These are phyloP conservation scores for Aspergillus jensenii DNA, from an alignment of 2,329 filamentous ascomycete genomes.

Conservation along the genomic window DNA sequence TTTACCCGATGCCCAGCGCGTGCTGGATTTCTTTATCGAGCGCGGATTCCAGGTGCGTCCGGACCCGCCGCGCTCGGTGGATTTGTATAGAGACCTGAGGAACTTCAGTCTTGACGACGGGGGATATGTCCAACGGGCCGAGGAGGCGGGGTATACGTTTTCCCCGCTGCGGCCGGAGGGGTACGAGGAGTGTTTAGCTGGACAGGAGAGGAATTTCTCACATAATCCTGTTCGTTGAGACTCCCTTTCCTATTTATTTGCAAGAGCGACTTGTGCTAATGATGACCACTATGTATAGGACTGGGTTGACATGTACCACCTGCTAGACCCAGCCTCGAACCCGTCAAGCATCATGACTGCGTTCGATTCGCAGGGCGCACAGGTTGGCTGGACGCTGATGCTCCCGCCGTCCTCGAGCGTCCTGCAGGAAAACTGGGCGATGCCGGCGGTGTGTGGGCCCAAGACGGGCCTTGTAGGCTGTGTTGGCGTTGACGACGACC, in stretches of 20 bases:
- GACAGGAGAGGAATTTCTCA: constrained; percentile 41
- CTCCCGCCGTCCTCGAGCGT: constrained; percentile 33
- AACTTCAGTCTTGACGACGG: constrained; percentile 34
- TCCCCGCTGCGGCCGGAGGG: constrained; percentile 34
- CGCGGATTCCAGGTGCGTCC: constrained; percentile 38
- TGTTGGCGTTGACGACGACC: constrained; percentile 43
- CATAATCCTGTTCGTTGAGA: constrained; percentile 31
- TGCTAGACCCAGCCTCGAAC: constrained; percentile 34
- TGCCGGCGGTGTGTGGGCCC: constrained; percentile 39
- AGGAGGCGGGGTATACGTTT: constrained; percentile 38
- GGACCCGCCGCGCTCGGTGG: constrained; percentile 30
- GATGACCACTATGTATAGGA: constrained; percentile 22
- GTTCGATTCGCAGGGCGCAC: constrained; percentile 36
- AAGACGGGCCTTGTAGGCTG: constrained; percentile 47
- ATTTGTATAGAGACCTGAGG: constrained; percentile 42
- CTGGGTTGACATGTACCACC: constrained; percentile 44
- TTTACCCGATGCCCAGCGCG: constrained; percentile 25
- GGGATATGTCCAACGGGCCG: constrained; percentile 35
- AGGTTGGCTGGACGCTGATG: constrained; percentile 50
- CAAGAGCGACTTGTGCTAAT: background rate
- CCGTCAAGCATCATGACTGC: constrained; percentile 45
- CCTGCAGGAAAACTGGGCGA: constrained; percentile 38
- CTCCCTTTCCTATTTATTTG: too few relatives aligned
- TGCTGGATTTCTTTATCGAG: constrained; percentile 43
- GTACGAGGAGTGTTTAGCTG: constrained; percentile 40